Evolutionary conservation across 2,329 filamentous ascomycete genomes (phyloP), one percentile per base, ranked within the genome.

Genomic region (Sarocladiaceae sp.): DNA sequence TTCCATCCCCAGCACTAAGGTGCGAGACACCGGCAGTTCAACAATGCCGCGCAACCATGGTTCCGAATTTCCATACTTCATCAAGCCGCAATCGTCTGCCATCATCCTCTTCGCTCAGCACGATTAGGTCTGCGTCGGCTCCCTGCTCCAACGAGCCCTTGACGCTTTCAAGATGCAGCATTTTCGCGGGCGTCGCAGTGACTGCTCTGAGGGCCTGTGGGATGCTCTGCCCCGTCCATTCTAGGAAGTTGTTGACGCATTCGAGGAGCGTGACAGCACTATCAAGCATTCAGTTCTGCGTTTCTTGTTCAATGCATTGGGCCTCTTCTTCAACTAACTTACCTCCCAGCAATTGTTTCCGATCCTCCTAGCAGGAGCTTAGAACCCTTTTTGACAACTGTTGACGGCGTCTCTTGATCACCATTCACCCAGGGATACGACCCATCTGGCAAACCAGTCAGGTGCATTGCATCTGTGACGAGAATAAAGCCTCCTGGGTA

Each of bases 401-500:
- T 75, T 57, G 77, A 77, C 42, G 75, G n/a, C n/a, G n/a, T n/a
- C n/a, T n/a, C 75, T 22, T 71, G 69, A 52, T 80, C 77, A 5
- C 82, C 82, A 60, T 96, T 96, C 4, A 84, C 92, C 90, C 90
- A 96, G 56, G 86, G 81, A 64, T 96, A 96, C 2, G 82, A 78
- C 3, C 92, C 92, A 61, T 96, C 91, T 0, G 88, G 87, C 51
- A 95, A 75, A 1, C 92, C 92, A 18, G 89, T 86, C 13, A 96
- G 78, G 59, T 89, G 85, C 90, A 96, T 96, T 4, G 91, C 91
- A 67, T 97, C 92, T 0, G 92, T 96, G 40, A 97, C 91, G 6
- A 97, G 80, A 54, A 96, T 87, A 62, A 94, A 85, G 1, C 92
- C 92, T 3, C 86, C 80, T 0, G 90, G 90, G 63, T 96, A 89